Base-by-base conservation (phyloP, 768 basidiomycete species). In the Collybiopsis luxurians region DNA sequence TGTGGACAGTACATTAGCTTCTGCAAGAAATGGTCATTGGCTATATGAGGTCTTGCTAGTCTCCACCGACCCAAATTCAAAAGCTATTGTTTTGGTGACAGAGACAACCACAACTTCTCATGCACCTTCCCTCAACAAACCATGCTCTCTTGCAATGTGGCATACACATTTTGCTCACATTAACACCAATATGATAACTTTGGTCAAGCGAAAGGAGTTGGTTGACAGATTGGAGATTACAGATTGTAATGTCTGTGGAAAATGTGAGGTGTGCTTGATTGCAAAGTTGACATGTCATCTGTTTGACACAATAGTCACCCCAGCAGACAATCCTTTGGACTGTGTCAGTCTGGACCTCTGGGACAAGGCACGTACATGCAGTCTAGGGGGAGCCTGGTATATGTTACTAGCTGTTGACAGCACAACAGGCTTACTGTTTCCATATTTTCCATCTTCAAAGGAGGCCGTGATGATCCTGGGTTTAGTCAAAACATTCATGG, bases 291-390 rank as follows among this genome's bases (percentile, higher is more conserved):
- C n/a, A 9, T 39, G 53, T 12, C 26, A 38, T 38, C 53, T 47
- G 17, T 57, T 57, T 27, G 48, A 57, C 26, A 47, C 51, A n/a
- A 36, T 50, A 12, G 46, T 57, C 10, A 39, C n/a, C 5, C 46
- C 28, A n/a, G 48, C 51, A 21, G 15, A 15, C 15, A 31, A 57
- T 10, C 21, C 40, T 4, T 39, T 57, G 6, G 48, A 50, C 5
- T 30, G 56, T 2, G 39, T 57, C 7, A 48, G 50, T 39, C 21
- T 57, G 7, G 56, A 57, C 36, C 31, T 51, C 10, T 57, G 56
- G 56, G 56, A 47, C 5, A 30, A 24, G 24, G 34, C 34, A 11
- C 31, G 56, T 3, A 57, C 56, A 6, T 30, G 38, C 27, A 36
- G 30, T 21, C 17, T 30, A 12, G 56, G 56, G 11, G 48, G 48